These are phyloP conservation scores for Geotrichum armillariae DNA, from an alignment of 1,139 yeast genomes.

Conservation along the genomic window DNA sequence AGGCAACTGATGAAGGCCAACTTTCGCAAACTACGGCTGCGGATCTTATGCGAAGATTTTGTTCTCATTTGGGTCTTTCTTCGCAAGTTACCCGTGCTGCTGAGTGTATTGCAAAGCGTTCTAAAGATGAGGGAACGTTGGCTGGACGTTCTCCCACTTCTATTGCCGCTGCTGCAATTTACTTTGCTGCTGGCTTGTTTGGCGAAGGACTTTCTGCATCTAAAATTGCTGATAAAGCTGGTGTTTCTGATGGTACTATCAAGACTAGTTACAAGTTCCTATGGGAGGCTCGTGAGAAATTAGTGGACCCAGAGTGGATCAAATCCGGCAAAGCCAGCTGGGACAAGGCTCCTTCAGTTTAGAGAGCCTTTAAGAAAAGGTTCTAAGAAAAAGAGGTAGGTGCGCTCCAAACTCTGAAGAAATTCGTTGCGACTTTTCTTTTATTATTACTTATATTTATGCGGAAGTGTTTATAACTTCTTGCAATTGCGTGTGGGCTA, in stretches of 20 bases:
- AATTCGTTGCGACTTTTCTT: background rate
- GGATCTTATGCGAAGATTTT: conserved; percentile 91
- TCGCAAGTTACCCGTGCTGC: conserved; percentile 91
- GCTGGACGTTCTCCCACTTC: conserved; percentile 98
- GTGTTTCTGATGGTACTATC: conserved; percentile 97
- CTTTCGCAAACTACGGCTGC: conserved; percentile 83
- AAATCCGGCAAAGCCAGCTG: conserved; percentile 59
- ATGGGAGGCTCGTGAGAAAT: conserved; percentile 68
- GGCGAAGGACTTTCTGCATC: conserved; percentile 65
- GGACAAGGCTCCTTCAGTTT: conserved; percentile 56
- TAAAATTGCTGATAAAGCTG: conserved; percentile 90
- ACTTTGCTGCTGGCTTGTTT: conserved; percentile 85
- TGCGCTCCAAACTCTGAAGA: too few relatives aligned
- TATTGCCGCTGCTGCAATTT: conserved; percentile 95
- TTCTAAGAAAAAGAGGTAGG: too few relatives aligned
- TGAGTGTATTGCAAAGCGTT: conserved; percentile 84
- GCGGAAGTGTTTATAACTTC: background rate
- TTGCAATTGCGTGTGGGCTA: background rate
- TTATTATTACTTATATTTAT: conserved; percentile 1
- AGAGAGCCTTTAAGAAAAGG: too few relatives aligned
- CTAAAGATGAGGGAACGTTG: conserved; percentile 88
- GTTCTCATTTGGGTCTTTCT: conserved; percentile 88
- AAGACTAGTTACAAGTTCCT: conserved; percentile 86
- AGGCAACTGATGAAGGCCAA: conserved; percentile 45
- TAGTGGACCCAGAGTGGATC: conserved; percentile 80